Evolutionary conservation across 345 rosid genomes (phyloP), one percentile per base, ranked within the genome.

Genomic region (Eucalyptus curtisii): DNA sequence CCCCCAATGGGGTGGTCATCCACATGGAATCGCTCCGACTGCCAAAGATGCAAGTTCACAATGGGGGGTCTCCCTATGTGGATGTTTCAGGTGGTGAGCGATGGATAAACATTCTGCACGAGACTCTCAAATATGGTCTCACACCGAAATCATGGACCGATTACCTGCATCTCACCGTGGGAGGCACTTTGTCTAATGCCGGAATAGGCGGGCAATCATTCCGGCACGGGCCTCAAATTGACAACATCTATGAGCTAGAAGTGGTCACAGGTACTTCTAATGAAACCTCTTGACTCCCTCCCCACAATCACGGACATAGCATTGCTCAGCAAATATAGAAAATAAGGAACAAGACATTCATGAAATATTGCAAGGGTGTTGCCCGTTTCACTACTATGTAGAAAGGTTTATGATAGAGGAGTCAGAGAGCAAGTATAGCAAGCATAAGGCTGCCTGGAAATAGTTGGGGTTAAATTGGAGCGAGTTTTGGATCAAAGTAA

Each of bases 201-300:
- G 99, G 99, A 71, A 95, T 98, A 50, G 96, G 99, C 45, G 99
- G 99, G 84, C 99, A 98, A 90, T 97, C 99, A 37, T 98, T 95
- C 91, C 91, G 89, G 86, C 93, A 97, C 88, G 99, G 99, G 85
- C 99, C 99, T 49, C 99, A 98, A 91, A 95, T 98, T 90, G 90
- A 90, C 90, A 97, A 98, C 89, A 95, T 98, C 82, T 91, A 94
- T 89, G 96, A 95, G 93, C 93, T 98, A 90, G 97, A 97, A 92
- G 94, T 98, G 87, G 96, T 97, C 87, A 95, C 99, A 93, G 99
- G 99, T 96, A 92, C 50, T 85, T 86, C n/a, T 52, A 45, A 88
- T 82, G 76, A 88, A 86, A 87, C 90, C 87, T 40, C 45, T 20
- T 5, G 47, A 90, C 86, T 84, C 82, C 80, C 88, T 47, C 87